These are phyloP conservation scores for Cyberlindnera xylosilytica DNA, from an alignment of 805 yeast species.

Conservation along the genomic window DNA sequence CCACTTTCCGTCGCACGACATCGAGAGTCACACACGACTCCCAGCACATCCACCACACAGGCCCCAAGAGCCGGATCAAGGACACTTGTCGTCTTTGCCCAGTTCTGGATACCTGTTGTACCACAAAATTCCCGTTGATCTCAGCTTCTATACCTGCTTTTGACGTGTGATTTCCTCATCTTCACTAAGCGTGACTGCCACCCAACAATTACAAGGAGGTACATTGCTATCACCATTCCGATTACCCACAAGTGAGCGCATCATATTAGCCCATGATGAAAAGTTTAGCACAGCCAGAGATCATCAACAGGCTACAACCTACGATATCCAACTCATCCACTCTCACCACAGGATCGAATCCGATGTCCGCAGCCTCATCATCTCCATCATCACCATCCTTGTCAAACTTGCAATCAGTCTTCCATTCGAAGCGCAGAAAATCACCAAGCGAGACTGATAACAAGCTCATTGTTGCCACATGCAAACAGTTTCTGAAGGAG, in stretches of 20 bases:
- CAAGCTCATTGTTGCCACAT: constrained; percentile 38
- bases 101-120: too few relatives aligned
- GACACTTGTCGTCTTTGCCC: not conserved
- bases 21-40: not conserved
- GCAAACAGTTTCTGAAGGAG: constrained; percentile 51
- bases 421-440: constrained; percentile 9
- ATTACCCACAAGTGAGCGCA: too few relatives aligned
- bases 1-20: constrained; percentile 1
- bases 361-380: constrained; percentile 12
- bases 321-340: constrained; percentile 22
- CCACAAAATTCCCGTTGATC: too few relatives aligned
- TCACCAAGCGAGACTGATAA: constrained; percentile 7
- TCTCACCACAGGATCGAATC: constrained; percentile 13
- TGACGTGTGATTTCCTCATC: too few relatives aligned
- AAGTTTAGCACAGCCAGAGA: constrained; percentile 7
- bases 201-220: too few relatives aligned
- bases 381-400: constrained; percentile 16
- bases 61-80: not conserved
- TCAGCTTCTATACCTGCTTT: too few relatives aligned
- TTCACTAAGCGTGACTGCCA: too few relatives aligned
- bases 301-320: constrained; percentile 17
- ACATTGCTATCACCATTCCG: not conserved
- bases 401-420: constrained; percentile 3
- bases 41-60: not conserved
- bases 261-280: too few relatives aligned